These are phyloP conservation scores for Flaveria ramosissima DNA, from an alignment of 129 eudicot genomes.

Conservation along the genomic window DNA sequence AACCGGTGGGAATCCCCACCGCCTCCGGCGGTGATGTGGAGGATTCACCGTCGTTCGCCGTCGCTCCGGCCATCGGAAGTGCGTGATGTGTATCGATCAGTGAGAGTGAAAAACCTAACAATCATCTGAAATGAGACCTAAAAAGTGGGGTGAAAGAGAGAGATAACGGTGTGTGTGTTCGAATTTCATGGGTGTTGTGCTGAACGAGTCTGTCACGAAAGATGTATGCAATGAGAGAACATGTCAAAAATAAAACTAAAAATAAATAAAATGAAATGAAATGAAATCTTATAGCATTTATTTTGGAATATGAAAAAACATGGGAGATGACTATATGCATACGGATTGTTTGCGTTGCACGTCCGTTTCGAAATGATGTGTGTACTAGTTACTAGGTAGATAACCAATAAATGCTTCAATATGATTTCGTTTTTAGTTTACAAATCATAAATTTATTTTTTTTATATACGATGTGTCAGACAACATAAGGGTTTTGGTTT, in stretches of 20 bases:
- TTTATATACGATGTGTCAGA: too few species aligned
- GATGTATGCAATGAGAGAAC: slow-evolving; percentile 14
- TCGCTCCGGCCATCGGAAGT: slow-evolving; percentile 52
- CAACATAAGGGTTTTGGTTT: too few species aligned
- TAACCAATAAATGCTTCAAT: not conserved
- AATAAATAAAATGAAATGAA: too few species aligned
- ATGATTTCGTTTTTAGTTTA: not conserved
- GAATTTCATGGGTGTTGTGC: slow-evolving; percentile 44
- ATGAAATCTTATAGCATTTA: not conserved
- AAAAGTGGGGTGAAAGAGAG: slow-evolving; percentile 14
- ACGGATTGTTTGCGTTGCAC: slow-evolving; percentile 7
- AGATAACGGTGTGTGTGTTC: slow-evolving; percentile 23
- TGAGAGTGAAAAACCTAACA: slow-evolving; percentile 18
- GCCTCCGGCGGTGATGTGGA: slow-evolving; percentile 44
- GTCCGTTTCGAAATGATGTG: not conserved
- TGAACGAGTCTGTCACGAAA: slow-evolving; percentile 37
- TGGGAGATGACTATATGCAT: not conserved
- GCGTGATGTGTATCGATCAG: too few species aligned
- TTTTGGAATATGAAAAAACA: slow-evolving; percentile 7
- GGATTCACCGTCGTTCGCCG: slow-evolving; percentile 49
- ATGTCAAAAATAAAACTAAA: slow-evolving; percentile 12
- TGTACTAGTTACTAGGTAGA: not conserved
- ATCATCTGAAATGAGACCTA: slow-evolving; percentile 6
- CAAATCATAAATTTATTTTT: too few species aligned
- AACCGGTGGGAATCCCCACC: slow-evolving; percentile 73